Percentiles rank a stretch among this genome's conserved stretches.
phyloP scores from a whole-genome alignment of 257 asterid species.

The Gynochthodes officinalis region DNA sequence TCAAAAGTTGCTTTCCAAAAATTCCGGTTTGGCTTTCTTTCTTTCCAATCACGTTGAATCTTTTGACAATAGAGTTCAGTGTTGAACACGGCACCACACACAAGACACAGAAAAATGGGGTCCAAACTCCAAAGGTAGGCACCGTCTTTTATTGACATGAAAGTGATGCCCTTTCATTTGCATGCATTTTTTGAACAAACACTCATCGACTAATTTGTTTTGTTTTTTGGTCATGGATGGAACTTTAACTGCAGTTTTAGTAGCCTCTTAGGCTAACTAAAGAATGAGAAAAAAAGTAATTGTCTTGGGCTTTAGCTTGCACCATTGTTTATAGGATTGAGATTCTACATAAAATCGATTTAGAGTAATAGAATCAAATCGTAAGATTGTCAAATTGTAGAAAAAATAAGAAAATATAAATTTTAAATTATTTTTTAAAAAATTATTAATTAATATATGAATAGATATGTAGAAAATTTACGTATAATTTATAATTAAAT shows the following conservation, averaged over 20 bases:
- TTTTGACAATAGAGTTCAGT: constrained; percentile 1
- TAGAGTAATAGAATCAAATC: neutral
- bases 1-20: neutral
- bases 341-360: neutral
- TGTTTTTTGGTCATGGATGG: neutral
- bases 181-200: no score
- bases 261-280: neutral
- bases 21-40: neutral
- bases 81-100: constrained; percentile 17
- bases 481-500: no score
- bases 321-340: constrained; percentile 6
- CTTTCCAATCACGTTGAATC: constrained; percentile 14
- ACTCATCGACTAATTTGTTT: neutral
- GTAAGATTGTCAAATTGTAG: no score
- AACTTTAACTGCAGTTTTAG: neutral
- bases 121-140: constrained; percentile 37
- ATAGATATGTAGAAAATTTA: no score
- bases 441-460: no score
- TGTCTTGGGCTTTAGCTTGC: neutral
- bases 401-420: no score
- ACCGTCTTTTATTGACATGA: constrained; percentile 35
- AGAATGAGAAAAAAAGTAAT: neutral
- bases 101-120: constrained; percentile 9
- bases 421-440: no score
- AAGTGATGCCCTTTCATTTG: constrained; percentile 3